Evolutionary conservation across 2,329 filamentous ascomycete species (phyloP), one percentile per base, ranked within the genome.

Genomic region (Neospermospora avenae): DNA sequence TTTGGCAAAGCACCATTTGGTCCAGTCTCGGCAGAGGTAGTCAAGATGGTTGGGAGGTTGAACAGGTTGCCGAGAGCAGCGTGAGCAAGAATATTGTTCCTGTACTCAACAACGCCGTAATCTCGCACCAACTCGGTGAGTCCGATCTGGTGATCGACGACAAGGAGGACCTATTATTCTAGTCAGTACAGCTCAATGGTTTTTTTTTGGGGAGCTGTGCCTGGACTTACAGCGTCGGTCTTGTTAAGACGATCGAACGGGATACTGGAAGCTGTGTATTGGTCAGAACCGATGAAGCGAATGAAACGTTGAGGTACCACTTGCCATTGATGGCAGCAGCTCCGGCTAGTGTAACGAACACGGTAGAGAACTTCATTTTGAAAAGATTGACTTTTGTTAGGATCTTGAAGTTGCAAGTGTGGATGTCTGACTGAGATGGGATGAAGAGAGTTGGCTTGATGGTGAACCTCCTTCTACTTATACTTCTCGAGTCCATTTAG

Each of bases 1-100:
- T 86, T 84, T 10, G 87, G 85, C 1, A 91, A 76, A 1, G 82
- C 84, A 1, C 89, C 88, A 71, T 91, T 92, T 52, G 88, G 88
- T 3, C 88, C 79, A 44, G 73, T 76, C 67, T 91, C 81, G 3
- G 87, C 85, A 6, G 87, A 91, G 4, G 85, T 88, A 10, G 86
- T 89, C 77, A 92, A 73, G 60, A 93, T 78, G 5, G 87, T 83
- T 4, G 89, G 88, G 3, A 90, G 71, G 68, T 86, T 75, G 69
- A 91, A 92, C 57, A 85, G 74, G 57, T 85, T 82, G 58, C 83
- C 88, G 1, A 91, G 71, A 5, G 82, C 81, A 18, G 87, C 82
- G 66, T 91, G 88, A 1, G 85, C 88, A 44, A 89, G 75, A 64
- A 91, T 84, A 72, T 84, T 84, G 71, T 87, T 82, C 62, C 82